phyloP scores from a whole-genome alignment of 75 land plant genomes.

The Picea sitchensis region DNA sequence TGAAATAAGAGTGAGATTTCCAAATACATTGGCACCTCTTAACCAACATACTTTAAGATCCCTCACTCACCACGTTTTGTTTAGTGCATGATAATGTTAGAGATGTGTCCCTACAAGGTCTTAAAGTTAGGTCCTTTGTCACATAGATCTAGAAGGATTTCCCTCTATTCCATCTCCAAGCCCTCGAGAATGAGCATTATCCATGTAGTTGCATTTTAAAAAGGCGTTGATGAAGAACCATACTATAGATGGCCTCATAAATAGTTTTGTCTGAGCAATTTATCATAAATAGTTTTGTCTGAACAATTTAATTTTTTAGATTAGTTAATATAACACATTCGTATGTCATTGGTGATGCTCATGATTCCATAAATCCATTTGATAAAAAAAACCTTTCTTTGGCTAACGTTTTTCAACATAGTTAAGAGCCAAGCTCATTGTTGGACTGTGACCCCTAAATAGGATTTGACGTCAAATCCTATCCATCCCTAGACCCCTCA shows the following conservation, averaged over 20 bases:
- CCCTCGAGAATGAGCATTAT: background rate
- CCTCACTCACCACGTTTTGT: background rate
- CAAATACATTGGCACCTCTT: background rate
- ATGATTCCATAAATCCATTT: background rate
- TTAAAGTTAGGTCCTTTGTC: background rate
- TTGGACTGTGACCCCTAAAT: background rate
- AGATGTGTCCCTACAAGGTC: background rate
- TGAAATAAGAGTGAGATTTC: background rate
- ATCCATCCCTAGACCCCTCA: background rate
- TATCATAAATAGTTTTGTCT: background rate
- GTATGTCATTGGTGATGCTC: background rate
- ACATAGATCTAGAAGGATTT: background rate
- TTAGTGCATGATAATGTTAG: background rate
- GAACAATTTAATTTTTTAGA: background rate
- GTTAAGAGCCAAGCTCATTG: background rate
- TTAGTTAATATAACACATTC: background rate
- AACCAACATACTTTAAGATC: too few species aligned
- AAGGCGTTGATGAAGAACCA: background rate
- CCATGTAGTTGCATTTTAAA: background rate
- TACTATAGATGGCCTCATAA: background rate
- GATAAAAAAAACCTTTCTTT: background rate
- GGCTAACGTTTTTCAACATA: background rate
- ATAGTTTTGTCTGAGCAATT: background rate
- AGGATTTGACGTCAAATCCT: background rate
- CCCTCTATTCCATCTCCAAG: background rate